phyloP scores from a whole-genome alignment of 257 asterid species.

The Ballota nigra region DNA sequence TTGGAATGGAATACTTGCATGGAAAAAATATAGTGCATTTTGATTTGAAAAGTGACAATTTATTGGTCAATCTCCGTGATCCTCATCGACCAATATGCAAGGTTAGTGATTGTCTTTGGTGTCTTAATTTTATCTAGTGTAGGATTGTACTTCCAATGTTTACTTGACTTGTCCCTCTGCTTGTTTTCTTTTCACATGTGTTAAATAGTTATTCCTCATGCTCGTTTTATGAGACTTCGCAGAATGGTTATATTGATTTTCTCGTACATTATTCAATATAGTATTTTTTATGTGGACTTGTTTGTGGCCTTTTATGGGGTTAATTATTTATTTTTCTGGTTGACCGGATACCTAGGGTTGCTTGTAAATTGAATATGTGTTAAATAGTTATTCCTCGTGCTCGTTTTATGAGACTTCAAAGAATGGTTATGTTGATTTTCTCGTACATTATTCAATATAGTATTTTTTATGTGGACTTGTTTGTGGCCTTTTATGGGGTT shows the following conservation, averaged over 20 bases:
- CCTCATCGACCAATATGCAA: slow-evolving; percentile 99
- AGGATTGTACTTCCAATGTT: not conserved
- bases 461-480: not conserved
- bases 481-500: not conserved
- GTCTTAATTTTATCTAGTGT: not conserved
- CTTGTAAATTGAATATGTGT: not conserved
- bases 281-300: not conserved
- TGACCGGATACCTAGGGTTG: not conserved
- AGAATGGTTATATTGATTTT: not conserved
- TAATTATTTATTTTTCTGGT: not conserved
- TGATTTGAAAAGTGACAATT: slow-evolving; percentile 94
- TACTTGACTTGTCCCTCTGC: not conserved
- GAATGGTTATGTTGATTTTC: not conserved
- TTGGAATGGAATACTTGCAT: slow-evolving; percentile 98
- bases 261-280: not conserved
- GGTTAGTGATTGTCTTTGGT: slow-evolving; percentile 43
- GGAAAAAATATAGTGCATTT: slow-evolving; percentile 95
- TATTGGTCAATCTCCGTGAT: slow-evolving; percentile 96
- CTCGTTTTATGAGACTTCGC: not conserved
- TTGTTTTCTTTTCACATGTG: not conserved
- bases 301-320: not conserved
- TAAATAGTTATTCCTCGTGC: not conserved
- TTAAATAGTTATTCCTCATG: not conserved
- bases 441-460: not conserved
- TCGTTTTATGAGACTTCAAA: not conserved